Percentiles rank a stretch among this genome's conserved stretches.
Evolutionary conservation across 345 rosid species (phyloP).

Genomic region (Murraya paniculata): DNA sequence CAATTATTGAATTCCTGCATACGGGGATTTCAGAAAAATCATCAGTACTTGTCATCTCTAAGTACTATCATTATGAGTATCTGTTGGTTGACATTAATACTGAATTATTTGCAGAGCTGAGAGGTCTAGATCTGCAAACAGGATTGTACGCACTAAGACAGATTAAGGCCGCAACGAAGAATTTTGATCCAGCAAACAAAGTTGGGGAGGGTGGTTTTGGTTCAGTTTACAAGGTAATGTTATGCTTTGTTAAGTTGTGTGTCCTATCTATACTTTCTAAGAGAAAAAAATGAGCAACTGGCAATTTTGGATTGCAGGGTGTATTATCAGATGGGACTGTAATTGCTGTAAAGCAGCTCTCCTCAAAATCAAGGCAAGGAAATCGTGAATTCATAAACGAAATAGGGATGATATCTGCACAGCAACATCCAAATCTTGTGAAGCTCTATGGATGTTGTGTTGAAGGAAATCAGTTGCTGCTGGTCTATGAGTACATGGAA

Average conservation of each 20-base stretch:
- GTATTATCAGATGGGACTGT: constrained; percentile 58
- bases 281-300: background rate
- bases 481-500: constrained; percentile 74
- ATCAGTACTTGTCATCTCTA: background rate
- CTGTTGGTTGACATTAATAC: constrained; percentile 13
- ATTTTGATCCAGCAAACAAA: constrained; percentile 55
- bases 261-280: too few relatives aligned
- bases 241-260: background rate
- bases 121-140: constrained; percentile 61
- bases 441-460: constrained; percentile 72
- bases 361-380: constrained; percentile 75
- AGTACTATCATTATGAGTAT: background rate
- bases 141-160: constrained; percentile 61
- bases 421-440: constrained; percentile 82
- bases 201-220: constrained; percentile 88
- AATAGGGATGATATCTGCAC: constrained; percentile 72
- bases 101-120: constrained; percentile 46
- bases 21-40: background rate
- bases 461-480: constrained; percentile 66
- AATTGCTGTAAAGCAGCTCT: constrained; percentile 71
- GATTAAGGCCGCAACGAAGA: constrained; percentile 65
- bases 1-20: background rate
- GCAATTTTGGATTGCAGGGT: constrained; percentile 45
- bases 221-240: constrained; percentile 60
- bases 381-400: constrained; percentile 74